phyloP scores from a whole-genome alignment of 495 filamentous ascomycete species.

The Penicillium bovifimosum region DNA sequence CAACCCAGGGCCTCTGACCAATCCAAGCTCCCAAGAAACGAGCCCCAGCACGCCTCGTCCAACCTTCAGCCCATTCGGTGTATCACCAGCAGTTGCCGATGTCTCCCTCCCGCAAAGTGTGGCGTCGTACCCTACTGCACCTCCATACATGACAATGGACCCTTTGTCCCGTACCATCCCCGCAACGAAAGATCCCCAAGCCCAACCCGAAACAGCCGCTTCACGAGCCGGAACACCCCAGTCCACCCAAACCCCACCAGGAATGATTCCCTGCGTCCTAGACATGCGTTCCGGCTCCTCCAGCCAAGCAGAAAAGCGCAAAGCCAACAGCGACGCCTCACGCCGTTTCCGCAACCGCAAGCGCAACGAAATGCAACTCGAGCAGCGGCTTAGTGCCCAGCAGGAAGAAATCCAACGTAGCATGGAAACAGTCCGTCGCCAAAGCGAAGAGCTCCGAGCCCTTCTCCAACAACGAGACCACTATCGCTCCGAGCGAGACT shows the following conservation, averaged over 20 bases:
- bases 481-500: constrained; percentile 57
- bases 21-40: constrained; percentile 46
- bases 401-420: constrained; percentile 56
- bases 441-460: constrained; percentile 55
- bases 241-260: constrained; percentile 28
- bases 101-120: constrained; percentile 20
- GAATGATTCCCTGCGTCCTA: constrained; percentile 57
- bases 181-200: constrained; percentile 22
- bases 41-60: constrained; percentile 53
- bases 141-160: constrained; percentile 30
- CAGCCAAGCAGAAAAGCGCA: constrained; percentile 83
- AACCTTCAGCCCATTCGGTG: constrained; percentile 43
- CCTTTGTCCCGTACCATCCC: constrained; percentile 22
- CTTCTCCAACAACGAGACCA: constrained; percentile 49
- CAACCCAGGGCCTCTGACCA: constrained; percentile 31
- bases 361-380: constrained; percentile 76
- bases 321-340: constrained; percentile 90
- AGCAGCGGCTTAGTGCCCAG: constrained; percentile 51
- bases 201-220: constrained; percentile 34
- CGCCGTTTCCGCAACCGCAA: constrained; percentile 86
- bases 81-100: constrained; percentile 36
- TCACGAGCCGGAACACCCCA: constrained; percentile 32
- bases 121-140: constrained; percentile 13
- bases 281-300: constrained; percentile 79
- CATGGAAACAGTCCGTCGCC: constrained; percentile 45